These are phyloP conservation scores for Metarhizium brunneum DNA, from an alignment of 2,329 filamentous ascomycete species.

Conservation along the genomic window DNA sequence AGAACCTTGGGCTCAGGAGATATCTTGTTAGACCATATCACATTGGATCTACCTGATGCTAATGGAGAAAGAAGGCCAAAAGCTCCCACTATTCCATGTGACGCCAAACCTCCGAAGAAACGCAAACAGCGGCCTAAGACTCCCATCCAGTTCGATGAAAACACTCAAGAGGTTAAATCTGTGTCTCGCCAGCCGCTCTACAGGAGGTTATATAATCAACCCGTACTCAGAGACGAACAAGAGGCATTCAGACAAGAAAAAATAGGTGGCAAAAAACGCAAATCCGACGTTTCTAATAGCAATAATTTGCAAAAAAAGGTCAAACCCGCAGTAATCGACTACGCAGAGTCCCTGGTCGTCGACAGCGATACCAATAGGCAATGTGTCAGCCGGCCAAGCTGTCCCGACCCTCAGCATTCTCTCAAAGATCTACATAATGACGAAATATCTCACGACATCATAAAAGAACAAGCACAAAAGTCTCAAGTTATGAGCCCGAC, in stretches of 20 bases:
- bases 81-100: not conserved
- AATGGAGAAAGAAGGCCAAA: not conserved
- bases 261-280: not conserved
- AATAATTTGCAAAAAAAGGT: not conserved
- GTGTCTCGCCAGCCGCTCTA: constrained; percentile 1
- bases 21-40: not conserved
- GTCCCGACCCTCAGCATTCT: not conserved
- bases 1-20: not conserved
- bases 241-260: not conserved
- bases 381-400: not conserved
- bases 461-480: not conserved
- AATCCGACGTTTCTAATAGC: not conserved
- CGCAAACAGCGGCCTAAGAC: constrained; percentile 25
- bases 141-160: constrained; percentile 23
- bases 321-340: not conserved
- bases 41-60: not conserved
- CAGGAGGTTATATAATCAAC: not conserved
- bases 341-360: not conserved
- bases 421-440: not conserved
- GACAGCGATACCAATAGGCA: not conserved
- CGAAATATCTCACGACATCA: not conserved
- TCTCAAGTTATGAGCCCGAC: not conserved
- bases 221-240: not conserved
- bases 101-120: constrained; percentile 10
- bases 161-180: constrained; percentile 16